Percentiles rank a stretch among this genome's conserved stretches.
Evolutionary conservation across 2,329 filamentous ascomycete genomes (phyloP).

Genomic region (Penicillium sp.): DNA sequence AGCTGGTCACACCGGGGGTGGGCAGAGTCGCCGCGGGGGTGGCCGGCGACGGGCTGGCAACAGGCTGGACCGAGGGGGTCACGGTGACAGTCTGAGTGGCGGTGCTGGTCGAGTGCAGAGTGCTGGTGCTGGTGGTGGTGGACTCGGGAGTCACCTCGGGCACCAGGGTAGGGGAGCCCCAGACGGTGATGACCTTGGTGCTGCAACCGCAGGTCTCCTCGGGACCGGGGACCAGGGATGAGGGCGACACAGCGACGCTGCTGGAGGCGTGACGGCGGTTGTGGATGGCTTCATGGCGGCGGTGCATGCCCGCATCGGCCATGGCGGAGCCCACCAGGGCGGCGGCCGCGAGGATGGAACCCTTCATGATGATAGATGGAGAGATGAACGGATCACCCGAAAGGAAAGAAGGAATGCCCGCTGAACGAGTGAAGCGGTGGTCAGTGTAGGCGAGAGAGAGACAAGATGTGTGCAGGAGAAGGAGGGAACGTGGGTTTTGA

Average conservation of each 20-base stretch:
- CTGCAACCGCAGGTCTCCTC: slow-evolving; percentile 60
- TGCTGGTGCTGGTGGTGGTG: slow-evolving; percentile 26
- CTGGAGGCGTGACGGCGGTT: slow-evolving; percentile 44
- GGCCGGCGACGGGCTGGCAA: slow-evolving; percentile 10
- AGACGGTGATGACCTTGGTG: slow-evolving; percentile 67
- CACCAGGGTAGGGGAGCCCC: slow-evolving; percentile 56
- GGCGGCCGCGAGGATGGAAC: slow-evolving; percentile 55
- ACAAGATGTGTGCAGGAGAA: background rate
- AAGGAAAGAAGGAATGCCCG: slow-evolving; percentile 63
- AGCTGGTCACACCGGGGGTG: slow-evolving; percentile 47
- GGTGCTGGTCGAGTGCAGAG: slow-evolving; percentile 36
- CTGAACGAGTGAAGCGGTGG: slow-evolving; percentile 59
- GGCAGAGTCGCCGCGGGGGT: slow-evolving; percentile 32
- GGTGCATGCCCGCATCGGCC: slow-evolving; percentile 53
- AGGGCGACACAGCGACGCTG: slow-evolving; percentile 9
- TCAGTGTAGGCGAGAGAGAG: slow-evolving; percentile 16
- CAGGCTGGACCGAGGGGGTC: slow-evolving; percentile 17
- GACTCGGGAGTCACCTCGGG: slow-evolving; percentile 25
- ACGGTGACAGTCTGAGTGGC: slow-evolving; percentile 35
- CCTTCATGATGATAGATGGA: slow-evolving; percentile 62
- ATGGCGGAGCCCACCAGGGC: slow-evolving; percentile 47
- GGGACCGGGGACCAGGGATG: slow-evolving; percentile 17
- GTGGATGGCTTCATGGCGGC: slow-evolving; percentile 52
- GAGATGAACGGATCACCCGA: slow-evolving; percentile 12
- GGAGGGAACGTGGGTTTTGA: slow-evolving; percentile 14